phyloP scores from a whole-genome alignment of 139 green algal genomes.

The Coelastrella sp. region DNA sequence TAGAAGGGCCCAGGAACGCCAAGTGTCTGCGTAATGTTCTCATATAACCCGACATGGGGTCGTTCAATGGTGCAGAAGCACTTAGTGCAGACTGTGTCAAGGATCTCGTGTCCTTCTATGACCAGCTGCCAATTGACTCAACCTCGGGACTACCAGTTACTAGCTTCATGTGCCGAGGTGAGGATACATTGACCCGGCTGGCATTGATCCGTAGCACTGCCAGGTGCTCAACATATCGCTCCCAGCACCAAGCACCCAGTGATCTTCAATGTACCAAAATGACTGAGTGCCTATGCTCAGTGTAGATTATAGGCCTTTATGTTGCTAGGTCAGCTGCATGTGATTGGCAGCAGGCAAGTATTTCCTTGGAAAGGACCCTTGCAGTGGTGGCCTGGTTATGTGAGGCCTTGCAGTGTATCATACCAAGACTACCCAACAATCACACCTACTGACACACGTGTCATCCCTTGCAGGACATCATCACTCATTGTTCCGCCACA shows the following conservation, averaged over 20 bases:
- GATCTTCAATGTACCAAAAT: no score
- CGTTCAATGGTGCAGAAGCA: background rate
- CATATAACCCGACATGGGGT: background rate
- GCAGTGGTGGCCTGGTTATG: background rate
- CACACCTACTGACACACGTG: background rate
- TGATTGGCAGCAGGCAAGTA: no score
- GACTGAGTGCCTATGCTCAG: no score
- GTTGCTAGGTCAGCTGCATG: no score
- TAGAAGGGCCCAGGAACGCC: background rate
- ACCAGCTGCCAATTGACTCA: background rate
- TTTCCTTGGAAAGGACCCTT: no score
- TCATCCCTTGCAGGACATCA: constrained; percentile 21
- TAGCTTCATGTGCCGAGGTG: constrained; percentile 32
- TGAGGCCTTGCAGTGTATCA: background rate
- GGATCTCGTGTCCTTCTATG: constrained; percentile 10
- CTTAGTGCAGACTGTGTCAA: background rate
- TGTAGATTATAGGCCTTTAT: no score
- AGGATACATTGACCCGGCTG: background rate
- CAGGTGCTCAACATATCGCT: background rate
- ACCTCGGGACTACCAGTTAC: constrained; percentile 21
- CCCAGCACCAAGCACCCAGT: background rate
- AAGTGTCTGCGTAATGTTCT: background rate
- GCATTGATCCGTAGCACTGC: background rate
- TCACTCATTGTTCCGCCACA: constrained; percentile 5
- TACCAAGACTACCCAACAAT: background rate